These are phyloP conservation scores for Dioscorea zingiberensis DNA, from an alignment of 106 monocot genomes.

Conservation along the genomic window DNA sequence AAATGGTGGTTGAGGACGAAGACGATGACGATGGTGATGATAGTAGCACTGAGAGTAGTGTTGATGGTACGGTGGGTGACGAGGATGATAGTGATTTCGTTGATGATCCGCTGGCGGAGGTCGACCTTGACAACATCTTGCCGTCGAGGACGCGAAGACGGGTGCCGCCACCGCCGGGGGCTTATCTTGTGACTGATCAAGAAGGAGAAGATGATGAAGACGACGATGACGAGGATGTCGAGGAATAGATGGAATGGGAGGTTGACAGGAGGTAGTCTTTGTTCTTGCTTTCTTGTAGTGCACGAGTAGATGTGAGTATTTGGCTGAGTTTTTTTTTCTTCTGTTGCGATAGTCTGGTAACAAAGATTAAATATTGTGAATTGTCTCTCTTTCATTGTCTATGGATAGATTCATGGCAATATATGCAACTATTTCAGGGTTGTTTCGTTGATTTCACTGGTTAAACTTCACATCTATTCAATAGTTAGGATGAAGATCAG, in stretches of 20 bases:
- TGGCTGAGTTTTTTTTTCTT: too few species aligned
- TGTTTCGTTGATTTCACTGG: not conserved
- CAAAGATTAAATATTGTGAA: too few species aligned
- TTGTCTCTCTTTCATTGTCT: too few species aligned
- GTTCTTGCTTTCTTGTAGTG: too few species aligned
- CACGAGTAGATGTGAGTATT: not conserved
- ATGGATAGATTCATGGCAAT: slow-evolving; percentile 7
- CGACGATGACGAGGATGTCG: slow-evolving; percentile 27
- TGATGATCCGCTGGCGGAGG: slow-evolving; percentile 55
- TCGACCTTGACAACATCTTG: too few species aligned
- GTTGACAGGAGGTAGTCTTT: too few species aligned
- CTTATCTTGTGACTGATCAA: slow-evolving; percentile 30
- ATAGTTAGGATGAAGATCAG: too few species aligned
- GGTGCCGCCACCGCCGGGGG: slow-evolving; percentile 25
- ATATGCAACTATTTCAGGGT: not conserved
- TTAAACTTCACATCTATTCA: too few species aligned
- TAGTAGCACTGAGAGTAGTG: not conserved
- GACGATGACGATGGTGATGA: slow-evolving; percentile 7
- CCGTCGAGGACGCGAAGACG: slow-evolving; percentile 46
- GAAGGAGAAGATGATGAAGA: slow-evolving; percentile 35
- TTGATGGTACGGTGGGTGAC: slow-evolving; percentile 5
- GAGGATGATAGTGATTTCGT: slow-evolving; percentile 24
- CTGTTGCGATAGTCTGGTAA: too few species aligned
- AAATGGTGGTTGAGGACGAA: slow-evolving; percentile 9
- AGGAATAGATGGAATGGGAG: not conserved